These are phyloP conservation scores for Populus hybrid DNA, from an alignment of 441 rosid species.

Conservation along the genomic window DNA sequence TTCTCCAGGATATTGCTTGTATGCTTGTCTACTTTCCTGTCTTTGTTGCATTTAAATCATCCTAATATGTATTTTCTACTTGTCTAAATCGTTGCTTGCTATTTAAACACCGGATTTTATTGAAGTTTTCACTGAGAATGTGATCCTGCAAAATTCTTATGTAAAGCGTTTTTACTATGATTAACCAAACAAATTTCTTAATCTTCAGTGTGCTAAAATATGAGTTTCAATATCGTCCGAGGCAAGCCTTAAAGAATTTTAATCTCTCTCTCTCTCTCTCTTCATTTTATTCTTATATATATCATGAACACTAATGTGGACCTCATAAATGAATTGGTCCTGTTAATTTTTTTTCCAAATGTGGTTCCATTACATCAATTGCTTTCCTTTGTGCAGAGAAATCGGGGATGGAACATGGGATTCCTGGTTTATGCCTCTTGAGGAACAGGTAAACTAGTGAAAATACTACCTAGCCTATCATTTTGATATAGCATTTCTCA, in stretches of 20 bases:
- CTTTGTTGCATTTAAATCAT: not conserved
- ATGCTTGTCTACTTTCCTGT: slow-evolving; percentile 27
- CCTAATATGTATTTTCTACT: not conserved
- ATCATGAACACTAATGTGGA: not conserved
- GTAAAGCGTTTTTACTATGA: not conserved
- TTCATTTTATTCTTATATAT: not conserved
- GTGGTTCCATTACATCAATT: slow-evolving; percentile 13
- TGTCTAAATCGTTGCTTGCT: not conserved
- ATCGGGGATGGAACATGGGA: slow-evolving; percentile 68
- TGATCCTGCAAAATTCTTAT: not conserved
- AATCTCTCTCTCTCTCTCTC: not conserved
- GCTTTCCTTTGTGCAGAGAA: slow-evolving; percentile 48
- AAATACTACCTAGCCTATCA: not conserved
- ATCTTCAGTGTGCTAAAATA: not conserved
- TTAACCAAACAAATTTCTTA: not conserved
- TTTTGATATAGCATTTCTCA: not conserved
- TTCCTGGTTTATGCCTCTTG: slow-evolving; percentile 74
- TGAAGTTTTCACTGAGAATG: not conserved
- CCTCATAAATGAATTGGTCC: not conserved
- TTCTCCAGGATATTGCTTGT: slow-evolving; percentile 81
- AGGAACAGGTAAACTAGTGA: slow-evolving; percentile 47
- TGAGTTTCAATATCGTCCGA: not conserved
- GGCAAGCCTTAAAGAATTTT: not conserved
- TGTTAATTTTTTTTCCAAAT: not conserved
- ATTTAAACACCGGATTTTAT: not conserved